Conservation (phyloP, 768 basidiomycete species). For the Trametes meyenii region DNA sequence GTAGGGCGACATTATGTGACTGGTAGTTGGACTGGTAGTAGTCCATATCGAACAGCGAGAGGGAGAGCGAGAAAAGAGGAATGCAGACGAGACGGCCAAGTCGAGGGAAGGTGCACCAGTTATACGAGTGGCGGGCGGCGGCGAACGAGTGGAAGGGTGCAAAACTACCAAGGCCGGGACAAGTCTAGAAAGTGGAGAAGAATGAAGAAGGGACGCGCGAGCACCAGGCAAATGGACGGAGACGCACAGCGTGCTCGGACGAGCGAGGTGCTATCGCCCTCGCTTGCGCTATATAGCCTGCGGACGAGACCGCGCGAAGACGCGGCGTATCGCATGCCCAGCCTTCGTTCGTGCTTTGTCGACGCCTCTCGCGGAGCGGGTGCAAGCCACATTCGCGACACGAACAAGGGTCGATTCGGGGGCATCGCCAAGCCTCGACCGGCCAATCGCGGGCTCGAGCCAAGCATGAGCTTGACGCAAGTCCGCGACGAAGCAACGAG, state of each 20-base stretch:
- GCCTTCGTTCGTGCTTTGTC: conserved; percentile 3
- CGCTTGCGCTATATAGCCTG: conserved; percentile 2
- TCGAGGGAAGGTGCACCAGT: neutral
- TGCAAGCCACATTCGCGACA: neutral
- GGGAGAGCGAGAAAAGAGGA: neutral
- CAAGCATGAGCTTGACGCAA: conserved; percentile 8
- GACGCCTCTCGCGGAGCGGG: neutral
- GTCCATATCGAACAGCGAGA: conserved; percentile 9
- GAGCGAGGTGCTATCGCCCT: neutral
- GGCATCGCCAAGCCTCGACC: conserved; percentile 17
- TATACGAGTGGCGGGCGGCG: conserved; percentile 1
- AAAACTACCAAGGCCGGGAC: conserved; percentile 4
- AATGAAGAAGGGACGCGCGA: neutral
- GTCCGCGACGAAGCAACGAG: neutral
- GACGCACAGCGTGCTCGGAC: conserved; percentile 26
- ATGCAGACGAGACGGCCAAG: conserved; percentile 3
- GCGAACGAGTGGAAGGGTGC: conserved; percentile 14
- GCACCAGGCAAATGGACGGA: conserved; percentile 19
- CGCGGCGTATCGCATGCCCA: conserved; percentile 7
- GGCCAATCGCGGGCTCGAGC: conserved; percentile 17
- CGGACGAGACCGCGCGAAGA: conserved; percentile 10
- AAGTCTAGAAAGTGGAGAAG: conserved; percentile 11
- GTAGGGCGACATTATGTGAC: conserved; percentile 16
- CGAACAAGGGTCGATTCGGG: neutral
- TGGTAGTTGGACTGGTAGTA: conserved; percentile 9